Evolutionary conservation across 345 rosid species (phyloP).

Genomic region (Iberis pinnata): DNA sequence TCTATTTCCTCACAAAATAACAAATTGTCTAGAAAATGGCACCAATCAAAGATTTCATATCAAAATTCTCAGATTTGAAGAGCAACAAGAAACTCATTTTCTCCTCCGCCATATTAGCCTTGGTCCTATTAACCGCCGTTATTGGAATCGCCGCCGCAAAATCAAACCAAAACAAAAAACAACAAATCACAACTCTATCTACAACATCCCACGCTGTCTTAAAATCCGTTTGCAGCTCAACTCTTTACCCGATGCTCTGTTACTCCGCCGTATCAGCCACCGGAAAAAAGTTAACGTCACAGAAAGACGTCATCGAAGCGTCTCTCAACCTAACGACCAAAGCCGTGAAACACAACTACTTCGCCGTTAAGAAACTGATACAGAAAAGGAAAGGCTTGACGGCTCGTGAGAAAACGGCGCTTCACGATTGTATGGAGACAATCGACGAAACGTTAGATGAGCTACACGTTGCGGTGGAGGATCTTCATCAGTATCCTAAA

Average conservation of each 20-base stretch:
- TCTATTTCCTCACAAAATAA: too few species aligned
- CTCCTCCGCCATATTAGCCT: neutral
- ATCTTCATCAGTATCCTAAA: neutral
- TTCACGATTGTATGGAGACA: neutral
- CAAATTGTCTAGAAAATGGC: too few species aligned
- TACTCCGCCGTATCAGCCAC: neutral
- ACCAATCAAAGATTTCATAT: too few species aligned
- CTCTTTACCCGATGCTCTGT: neutral
- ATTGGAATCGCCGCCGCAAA: neutral
- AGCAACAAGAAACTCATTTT: neutral
- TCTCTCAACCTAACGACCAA: neutral
- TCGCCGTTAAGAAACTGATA: neutral
- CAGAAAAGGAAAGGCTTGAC: neutral
- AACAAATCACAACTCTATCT: neutral
- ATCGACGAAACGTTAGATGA: neutral
- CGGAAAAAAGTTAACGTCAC: neutral
- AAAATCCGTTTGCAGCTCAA: neutral
- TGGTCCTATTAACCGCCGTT: neutral
- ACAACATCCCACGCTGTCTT: neutral
- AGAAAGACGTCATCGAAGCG: neutral
- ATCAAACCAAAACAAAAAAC: neutral
- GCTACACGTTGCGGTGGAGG: neutral
- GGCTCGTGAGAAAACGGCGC: neutral
- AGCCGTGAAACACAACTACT: neutral
- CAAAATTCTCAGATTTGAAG: too few species aligned